Evolutionary conservation across 345 rosid species (phyloP).

Genomic region (Dovyalis caffra): DNA sequence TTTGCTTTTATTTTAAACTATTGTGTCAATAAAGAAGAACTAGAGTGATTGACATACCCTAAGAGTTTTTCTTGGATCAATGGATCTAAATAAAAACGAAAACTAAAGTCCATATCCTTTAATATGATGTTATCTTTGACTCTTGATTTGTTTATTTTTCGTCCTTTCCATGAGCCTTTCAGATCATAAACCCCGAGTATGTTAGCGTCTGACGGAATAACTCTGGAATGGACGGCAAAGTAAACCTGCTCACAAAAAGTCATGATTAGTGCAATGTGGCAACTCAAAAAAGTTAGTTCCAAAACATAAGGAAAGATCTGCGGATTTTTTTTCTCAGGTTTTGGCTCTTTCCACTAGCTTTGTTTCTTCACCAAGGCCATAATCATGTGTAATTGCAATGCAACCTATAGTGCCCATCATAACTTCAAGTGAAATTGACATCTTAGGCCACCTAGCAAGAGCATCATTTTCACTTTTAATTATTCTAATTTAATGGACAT

Average conservation of each 20-base stretch:
- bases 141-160: slow-evolving; percentile 32
- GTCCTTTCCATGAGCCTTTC: slow-evolving; percentile 57
- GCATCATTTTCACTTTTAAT: neutral
- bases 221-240: slow-evolving; percentile 47
- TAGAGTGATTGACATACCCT: slow-evolving; percentile 32
- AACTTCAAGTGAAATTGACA: neutral
- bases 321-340: neutral
- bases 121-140: slow-evolving; percentile 39
- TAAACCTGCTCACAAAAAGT: slow-evolving; percentile 41
- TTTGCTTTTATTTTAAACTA: neutral
- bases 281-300: neutral
- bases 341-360: neutral
- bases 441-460: neutral
- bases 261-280: neutral
- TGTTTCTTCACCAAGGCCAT: neutral
- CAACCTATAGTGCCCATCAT: neutral
- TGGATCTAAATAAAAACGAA: slow-evolving; percentile 49
- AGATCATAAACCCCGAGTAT: slow-evolving; percentile 50
- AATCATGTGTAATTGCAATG: neutral
- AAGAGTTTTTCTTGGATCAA: slow-evolving; percentile 39
- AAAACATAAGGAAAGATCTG: neutral
- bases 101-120: slow-evolving; percentile 53
- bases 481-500: neutral
- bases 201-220: slow-evolving; percentile 33
- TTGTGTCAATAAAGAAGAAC: neutral